Conservation (phyloP, 768 basidiomycete species). For the Amanita fuliginea region DNA sequence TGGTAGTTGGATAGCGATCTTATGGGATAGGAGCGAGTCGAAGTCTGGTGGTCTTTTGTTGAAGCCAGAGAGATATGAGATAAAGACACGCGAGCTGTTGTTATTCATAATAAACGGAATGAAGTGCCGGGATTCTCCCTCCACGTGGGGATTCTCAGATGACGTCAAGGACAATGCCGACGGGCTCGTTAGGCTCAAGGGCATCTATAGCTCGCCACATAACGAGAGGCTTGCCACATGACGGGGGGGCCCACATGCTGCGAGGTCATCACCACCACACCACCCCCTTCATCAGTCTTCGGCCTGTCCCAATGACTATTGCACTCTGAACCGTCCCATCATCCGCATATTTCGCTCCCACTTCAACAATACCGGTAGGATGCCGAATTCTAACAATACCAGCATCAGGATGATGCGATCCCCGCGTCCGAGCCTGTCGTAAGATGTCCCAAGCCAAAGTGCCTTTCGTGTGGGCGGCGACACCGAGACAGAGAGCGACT, state of each 20-base stretch:
- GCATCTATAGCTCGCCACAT: too few relatives aligned
- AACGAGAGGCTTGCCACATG: background rate
- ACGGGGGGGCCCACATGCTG: background rate
- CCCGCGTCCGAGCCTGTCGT: slow-evolving; percentile 13
- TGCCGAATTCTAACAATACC: slow-evolving; percentile 43
- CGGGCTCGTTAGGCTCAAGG: too few relatives aligned
- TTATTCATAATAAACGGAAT: background rate
- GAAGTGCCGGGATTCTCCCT: background rate
- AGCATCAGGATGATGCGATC: slow-evolving; percentile 10
- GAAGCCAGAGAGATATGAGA: too few relatives aligned
- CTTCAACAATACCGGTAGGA: slow-evolving; percentile 57
- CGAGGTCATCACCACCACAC: slow-evolving; percentile 46
- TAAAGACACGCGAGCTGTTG: background rate
- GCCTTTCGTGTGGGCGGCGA: slow-evolving; percentile 42
- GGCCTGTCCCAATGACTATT: slow-evolving; percentile 57
- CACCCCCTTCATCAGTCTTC: slow-evolving; percentile 58
- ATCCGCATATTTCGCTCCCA: slow-evolving; percentile 41
- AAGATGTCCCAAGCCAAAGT: slow-evolving; percentile 47
- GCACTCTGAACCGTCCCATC: slow-evolving; percentile 43
- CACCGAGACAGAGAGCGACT: slow-evolving; percentile 57
- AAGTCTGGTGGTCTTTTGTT: too few relatives aligned
- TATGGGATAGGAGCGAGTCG: background rate
- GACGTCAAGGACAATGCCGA: background rate
- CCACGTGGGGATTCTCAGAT: background rate
- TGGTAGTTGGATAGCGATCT: background rate